Conservation (phyloP, 75 land plant genomes). For the Adiantum capillusveneris region DNA sequence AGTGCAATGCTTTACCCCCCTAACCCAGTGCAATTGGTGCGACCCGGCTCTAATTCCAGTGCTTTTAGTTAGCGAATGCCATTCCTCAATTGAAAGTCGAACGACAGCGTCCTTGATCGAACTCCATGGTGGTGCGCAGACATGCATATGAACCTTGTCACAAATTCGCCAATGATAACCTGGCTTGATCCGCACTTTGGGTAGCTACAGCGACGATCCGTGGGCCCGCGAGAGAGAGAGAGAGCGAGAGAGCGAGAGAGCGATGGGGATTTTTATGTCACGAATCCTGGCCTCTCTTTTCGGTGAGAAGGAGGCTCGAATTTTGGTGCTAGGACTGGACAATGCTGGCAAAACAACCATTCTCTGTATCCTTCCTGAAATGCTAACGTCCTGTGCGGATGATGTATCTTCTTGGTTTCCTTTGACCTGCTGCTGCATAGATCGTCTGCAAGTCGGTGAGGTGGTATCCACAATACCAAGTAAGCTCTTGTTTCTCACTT, state of each 20-base stretch:
- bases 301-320: conserved; percentile 89
- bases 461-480: conserved; percentile 96
- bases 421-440: conserved; percentile 32
- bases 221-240: neutral
- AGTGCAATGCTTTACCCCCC: too few species aligned
- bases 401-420: neutral
- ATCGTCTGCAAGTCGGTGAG: conserved; percentile 96
- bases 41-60: too few species aligned
- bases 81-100: too few species aligned
- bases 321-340: conserved; percentile 92
- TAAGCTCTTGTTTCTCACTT: too few species aligned
- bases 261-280: conserved; percentile 78
- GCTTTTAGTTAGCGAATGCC: too few species aligned
- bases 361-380: conserved; percentile 49
- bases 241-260: neutral
- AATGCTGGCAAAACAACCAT: conserved; percentile 98
- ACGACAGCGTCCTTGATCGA: too few species aligned
- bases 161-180: too few species aligned
- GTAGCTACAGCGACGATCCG: too few species aligned
- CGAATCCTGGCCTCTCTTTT: conserved; percentile 75
- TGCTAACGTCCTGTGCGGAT: neutral
- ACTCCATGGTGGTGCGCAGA: too few species aligned
- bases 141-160: too few species aligned
- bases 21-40: too few species aligned
- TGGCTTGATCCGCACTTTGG: too few species aligned